Percentiles rank a stretch among this genome's conserved stretches.
These are phyloP conservation scores for Kitagawia praeruptora DNA, from an alignment of 129 eudicot genomes.

Conservation along the genomic window DNA sequence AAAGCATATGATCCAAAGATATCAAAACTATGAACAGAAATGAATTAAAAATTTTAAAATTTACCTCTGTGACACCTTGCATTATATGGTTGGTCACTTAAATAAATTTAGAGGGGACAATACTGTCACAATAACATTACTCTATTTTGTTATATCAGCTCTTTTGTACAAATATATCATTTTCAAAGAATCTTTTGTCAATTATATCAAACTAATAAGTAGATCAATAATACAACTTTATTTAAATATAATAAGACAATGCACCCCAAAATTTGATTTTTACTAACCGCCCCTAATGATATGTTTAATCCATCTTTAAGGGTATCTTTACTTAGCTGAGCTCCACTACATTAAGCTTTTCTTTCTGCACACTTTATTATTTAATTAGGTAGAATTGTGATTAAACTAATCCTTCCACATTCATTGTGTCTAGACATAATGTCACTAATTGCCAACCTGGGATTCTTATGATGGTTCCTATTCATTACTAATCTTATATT, in stretches of 20 bases:
- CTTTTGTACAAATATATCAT: constrained; percentile 25
- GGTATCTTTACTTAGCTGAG: constrained; percentile 22
- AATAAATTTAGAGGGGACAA: constrained; percentile 12
- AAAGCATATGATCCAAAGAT: constrained; percentile 1
- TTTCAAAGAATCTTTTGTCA: constrained; percentile 37
- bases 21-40: background rate
- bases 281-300: constrained; percentile 18
- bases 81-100: constrained; percentile 20
- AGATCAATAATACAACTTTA: constrained; percentile 29
- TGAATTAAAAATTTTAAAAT: background rate
- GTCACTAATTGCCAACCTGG: constrained; percentile 41
- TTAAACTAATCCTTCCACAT: constrained; percentile 12
- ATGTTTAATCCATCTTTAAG: constrained; percentile 14
- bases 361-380: constrained; percentile 9
- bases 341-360: constrained; percentile 21
- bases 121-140: constrained; percentile 16
- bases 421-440: constrained; percentile 41
- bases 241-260: constrained; percentile 20
- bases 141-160: constrained; percentile 20
- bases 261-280: constrained; percentile 22
- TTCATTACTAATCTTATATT: background rate
- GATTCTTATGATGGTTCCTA: constrained; percentile 24
- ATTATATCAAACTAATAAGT: constrained; percentile 19
- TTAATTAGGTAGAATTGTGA: background rate
- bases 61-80: constrained; percentile 18